These are phyloP conservation scores for Ophiocordyceps camponoti-rufipedis DNA, from an alignment of 2,329 filamentous ascomycete species.

Conservation along the genomic window DNA sequence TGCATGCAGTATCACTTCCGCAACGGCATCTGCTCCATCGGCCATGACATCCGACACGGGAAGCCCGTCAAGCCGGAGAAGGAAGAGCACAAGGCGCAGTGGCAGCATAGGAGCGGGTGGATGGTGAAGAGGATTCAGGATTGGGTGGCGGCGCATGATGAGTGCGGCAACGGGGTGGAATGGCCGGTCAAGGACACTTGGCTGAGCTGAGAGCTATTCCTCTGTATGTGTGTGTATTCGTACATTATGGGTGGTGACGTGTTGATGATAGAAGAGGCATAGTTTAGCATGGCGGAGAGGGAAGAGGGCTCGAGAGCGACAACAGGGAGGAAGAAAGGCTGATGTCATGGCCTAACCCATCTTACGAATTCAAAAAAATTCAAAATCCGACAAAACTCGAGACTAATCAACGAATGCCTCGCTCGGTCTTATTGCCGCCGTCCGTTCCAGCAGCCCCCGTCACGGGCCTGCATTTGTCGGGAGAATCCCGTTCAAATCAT, in stretches of 20 bases:
- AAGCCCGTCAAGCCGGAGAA: slow-evolving; percentile 14
- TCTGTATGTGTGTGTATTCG: too few species aligned
- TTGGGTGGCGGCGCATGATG: slow-evolving; percentile 19
- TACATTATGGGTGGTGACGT: background rate
- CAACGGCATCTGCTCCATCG: slow-evolving; percentile 18
- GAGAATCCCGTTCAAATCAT: too few species aligned
- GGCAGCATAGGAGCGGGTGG: slow-evolving; percentile 22
- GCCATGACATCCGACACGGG: slow-evolving; percentile 18
- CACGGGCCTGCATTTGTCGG: too few species aligned
- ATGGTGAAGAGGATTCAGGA: slow-evolving; percentile 18
- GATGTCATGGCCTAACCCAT: background rate
- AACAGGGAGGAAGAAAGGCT: background rate
- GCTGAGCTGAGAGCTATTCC: background rate
- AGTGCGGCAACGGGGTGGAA: slow-evolving; percentile 12
- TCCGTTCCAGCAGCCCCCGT: too few species aligned
- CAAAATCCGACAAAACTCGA: too few species aligned
- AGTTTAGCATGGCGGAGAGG: background rate
- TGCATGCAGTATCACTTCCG: slow-evolving; percentile 25
- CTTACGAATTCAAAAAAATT: too few species aligned
- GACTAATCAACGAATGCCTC: too few species aligned
- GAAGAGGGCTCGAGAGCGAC: background rate
- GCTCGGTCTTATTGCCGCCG: too few species aligned
- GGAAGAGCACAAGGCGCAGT: slow-evolving; percentile 9
- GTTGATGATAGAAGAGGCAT: background rate
- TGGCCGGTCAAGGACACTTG: background rate